phyloP scores from a whole-genome alignment of 2,329 filamentous ascomycete species.

The Cytospora piceae region DNA sequence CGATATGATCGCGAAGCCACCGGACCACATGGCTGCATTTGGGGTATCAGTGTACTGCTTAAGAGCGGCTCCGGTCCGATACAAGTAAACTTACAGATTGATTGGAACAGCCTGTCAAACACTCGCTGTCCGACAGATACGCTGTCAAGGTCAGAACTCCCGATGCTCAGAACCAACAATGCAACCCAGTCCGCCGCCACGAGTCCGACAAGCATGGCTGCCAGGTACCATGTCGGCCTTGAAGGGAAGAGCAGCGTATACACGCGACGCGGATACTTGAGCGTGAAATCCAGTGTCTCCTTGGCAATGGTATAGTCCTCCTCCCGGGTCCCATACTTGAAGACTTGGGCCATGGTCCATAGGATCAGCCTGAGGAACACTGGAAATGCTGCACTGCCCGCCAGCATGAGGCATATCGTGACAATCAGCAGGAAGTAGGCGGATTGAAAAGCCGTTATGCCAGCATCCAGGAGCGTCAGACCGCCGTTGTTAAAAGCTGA shows the following conservation, averaged over 20 bases:
- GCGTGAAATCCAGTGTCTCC: constrained; percentile 51
- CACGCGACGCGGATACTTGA: constrained; percentile 60
- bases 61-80: not conserved
- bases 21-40: constrained; percentile 49
- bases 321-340: constrained; percentile 39
- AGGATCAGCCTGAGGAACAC: constrained; percentile 48
- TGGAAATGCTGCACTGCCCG: constrained; percentile 57
- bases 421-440: constrained; percentile 39
- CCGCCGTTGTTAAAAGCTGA: constrained; percentile 62
- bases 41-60: not conserved
- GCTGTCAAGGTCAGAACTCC: constrained; percentile 49
- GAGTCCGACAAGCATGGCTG: constrained; percentile 48
- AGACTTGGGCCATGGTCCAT: constrained; percentile 20
- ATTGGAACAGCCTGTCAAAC: constrained; percentile 58
- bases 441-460: constrained; percentile 52
- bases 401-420: constrained; percentile 42
- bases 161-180: constrained; percentile 58
- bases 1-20: constrained; percentile 57
- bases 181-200: constrained; percentile 57
- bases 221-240: constrained; percentile 54
- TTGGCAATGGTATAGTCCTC: constrained; percentile 43
- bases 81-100: constrained; percentile 31
- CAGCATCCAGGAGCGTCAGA: constrained; percentile 58
- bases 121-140: constrained; percentile 51
- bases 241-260: constrained; percentile 68